Percentiles rank a stretch among this genome's conserved stretches.
Conservation (phyloP, 345 rosid species). For the Stellera chamaejasme region DNA sequence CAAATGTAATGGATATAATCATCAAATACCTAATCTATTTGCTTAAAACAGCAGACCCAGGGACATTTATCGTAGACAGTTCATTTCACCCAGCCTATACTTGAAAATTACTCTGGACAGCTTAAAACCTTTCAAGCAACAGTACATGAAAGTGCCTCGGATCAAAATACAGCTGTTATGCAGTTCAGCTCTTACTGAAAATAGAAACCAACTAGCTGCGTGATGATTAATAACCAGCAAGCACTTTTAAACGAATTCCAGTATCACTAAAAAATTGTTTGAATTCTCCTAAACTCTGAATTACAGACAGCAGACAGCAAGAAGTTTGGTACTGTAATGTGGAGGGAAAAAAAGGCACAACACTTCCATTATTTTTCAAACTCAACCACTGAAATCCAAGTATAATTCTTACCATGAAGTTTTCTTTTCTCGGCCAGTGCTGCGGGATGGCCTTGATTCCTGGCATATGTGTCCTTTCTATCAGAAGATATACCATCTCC, state of each 20-base stretch:
- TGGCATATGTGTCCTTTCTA: constrained; percentile 29
- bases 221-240: no score
- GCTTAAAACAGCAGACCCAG: background rate
- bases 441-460: constrained; percentile 24
- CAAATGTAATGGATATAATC: background rate
- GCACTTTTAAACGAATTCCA: no score
- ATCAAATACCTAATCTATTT: background rate
- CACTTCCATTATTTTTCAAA: constrained; percentile 1
- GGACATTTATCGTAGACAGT: no score
- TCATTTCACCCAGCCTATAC: no score
- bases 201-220: no score
- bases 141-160: no score
- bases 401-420: constrained; percentile 47
- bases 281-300: background rate
- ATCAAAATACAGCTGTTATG: no score
- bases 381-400: background rate
- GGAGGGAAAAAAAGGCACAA: background rate
- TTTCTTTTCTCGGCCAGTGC: constrained; percentile 72
- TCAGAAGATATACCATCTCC: constrained; percentile 35
- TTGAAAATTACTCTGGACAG: no score
- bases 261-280: no score
- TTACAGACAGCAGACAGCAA: background rate
- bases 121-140: no score
- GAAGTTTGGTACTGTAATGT: background rate
- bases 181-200: no score